Percentiles rank a stretch among this genome's conserved stretches.
phyloP scores from a whole-genome alignment of 148 eudicot genomes.

The Arbutus unedo region DNA sequence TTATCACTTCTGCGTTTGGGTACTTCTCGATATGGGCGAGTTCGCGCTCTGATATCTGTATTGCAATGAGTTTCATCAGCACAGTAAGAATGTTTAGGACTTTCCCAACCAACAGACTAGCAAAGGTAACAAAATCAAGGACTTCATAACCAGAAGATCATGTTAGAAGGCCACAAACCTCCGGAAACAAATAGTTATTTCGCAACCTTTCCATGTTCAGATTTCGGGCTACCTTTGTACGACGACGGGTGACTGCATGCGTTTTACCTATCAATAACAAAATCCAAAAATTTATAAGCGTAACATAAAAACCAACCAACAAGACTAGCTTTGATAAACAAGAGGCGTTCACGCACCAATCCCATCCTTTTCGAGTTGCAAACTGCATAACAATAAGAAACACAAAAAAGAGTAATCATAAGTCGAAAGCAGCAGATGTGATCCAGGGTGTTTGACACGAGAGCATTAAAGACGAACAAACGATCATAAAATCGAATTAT shows the following conservation, averaged over 20 bases:
- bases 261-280: neutral
- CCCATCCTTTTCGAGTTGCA: conserved; percentile 22
- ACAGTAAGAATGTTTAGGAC: neutral
- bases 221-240: conserved; percentile 59
- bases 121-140: too few species aligned
- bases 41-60: conserved; percentile 47
- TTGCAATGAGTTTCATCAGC: neutral
- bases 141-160: neutral
- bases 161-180: conserved; percentile 36
- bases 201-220: conserved; percentile 63
- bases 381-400: conserved; percentile 27
- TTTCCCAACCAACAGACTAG: too few species aligned
- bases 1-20: conserved; percentile 69
- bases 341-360: conserved; percentile 18
- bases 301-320: neutral
- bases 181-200: conserved; percentile 66
- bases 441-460: neutral
- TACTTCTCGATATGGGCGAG: conserved; percentile 52
- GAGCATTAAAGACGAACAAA: neutral
- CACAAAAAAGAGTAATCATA: neutral
- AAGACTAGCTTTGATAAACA: neutral
- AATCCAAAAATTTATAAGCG: neutral
- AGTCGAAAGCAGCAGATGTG: neutral
- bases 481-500: neutral
- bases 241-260: conserved; percentile 24